phyloP scores from a whole-genome alignment of 2,329 filamentous ascomycete genomes.

The Phyllosticta citriasiana region DNA sequence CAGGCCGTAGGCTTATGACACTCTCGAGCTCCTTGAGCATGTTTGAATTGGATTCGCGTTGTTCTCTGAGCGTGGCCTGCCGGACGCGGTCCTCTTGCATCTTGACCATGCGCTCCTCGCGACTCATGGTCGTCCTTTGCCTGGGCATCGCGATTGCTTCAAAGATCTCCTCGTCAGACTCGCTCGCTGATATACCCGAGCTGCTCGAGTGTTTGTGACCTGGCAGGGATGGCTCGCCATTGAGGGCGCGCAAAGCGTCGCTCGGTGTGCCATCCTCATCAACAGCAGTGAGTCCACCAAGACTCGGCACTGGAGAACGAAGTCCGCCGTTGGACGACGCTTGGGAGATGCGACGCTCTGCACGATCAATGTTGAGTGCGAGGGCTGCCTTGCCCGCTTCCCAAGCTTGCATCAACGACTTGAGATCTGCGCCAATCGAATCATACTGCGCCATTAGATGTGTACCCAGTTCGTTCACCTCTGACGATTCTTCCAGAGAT shows the following conservation, averaged over 20 bases:
- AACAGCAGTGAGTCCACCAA: constrained; percentile 53
- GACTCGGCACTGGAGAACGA: constrained; percentile 40
- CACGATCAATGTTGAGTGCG: constrained; percentile 69
- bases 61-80: constrained; percentile 61
- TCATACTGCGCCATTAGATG: constrained; percentile 86
- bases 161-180: constrained; percentile 67
- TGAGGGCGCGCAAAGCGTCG: constrained; percentile 69
- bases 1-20: constrained; percentile 48
- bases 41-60: constrained; percentile 69
- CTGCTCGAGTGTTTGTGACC: constrained; percentile 21
- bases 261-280: constrained; percentile 44
- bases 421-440: constrained; percentile 80
- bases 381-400: constrained; percentile 66
- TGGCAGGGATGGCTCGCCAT: constrained; percentile 52
- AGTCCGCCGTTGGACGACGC: constrained; percentile 35
- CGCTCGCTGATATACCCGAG: constrained; percentile 38
- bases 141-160: constrained; percentile 77
- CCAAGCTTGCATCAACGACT: constrained; percentile 43
- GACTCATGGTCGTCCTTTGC: constrained; percentile 59
- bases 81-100: constrained; percentile 79
- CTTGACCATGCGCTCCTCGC: constrained; percentile 79
- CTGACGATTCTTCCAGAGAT: constrained; percentile 60
- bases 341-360: constrained; percentile 51
- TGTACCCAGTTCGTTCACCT: constrained; percentile 62
- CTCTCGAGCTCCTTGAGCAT: constrained; percentile 93